These are phyloP conservation scores for Juglanconis juglandina DNA, from an alignment of 2,329 filamentous ascomycete genomes.

Conservation along the genomic window DNA sequence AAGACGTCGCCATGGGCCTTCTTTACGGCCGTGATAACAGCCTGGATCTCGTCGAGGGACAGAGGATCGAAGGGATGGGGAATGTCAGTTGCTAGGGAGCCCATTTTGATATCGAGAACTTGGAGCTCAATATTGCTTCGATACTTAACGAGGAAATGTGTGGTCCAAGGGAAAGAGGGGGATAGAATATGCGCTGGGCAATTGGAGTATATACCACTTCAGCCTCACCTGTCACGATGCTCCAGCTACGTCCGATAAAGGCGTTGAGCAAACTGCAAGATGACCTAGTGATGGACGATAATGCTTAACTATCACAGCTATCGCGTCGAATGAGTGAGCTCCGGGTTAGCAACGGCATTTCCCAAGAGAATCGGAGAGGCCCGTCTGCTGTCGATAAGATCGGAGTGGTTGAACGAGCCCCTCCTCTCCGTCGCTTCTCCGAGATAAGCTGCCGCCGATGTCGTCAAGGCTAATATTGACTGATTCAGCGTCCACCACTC, in stretches of 20 bases:
- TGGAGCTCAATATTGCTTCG: background rate
- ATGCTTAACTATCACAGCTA: slow-evolving; percentile 1
- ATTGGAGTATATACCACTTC: background rate
- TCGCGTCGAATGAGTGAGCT: slow-evolving; percentile 6
- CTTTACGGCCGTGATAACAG: slow-evolving; percentile 64
- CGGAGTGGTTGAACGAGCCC: slow-evolving; percentile 8
- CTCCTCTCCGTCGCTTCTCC: background rate
- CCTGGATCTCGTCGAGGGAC: slow-evolving; percentile 67
- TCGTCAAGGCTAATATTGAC: slow-evolving; percentile 10
- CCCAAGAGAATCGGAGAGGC: background rate
- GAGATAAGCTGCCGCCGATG: slow-evolving; percentile 13
- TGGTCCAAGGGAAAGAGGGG: background rate
- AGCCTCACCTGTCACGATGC: background rate
- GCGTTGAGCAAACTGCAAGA: slow-evolving; percentile 2
- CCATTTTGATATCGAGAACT: slow-evolving; percentile 19
- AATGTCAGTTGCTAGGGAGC: slow-evolving; percentile 11
- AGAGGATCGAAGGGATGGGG: slow-evolving; percentile 77
- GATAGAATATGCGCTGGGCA: background rate
- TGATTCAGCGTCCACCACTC: slow-evolving; percentile 5
- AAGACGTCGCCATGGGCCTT: slow-evolving; percentile 67
- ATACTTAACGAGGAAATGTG: background rate
- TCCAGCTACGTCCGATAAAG: slow-evolving; percentile 5
- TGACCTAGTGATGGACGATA: slow-evolving; percentile 1
- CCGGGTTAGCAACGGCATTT: slow-evolving; percentile 11
- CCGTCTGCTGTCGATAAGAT: slow-evolving; percentile 15